Percentiles rank a stretch among this genome's conserved stretches.
These are phyloP conservation scores for Geranomyces variabilis DNA, from an alignment of 192 early-diverging fungal genomes.

Conservation along the genomic window DNA sequence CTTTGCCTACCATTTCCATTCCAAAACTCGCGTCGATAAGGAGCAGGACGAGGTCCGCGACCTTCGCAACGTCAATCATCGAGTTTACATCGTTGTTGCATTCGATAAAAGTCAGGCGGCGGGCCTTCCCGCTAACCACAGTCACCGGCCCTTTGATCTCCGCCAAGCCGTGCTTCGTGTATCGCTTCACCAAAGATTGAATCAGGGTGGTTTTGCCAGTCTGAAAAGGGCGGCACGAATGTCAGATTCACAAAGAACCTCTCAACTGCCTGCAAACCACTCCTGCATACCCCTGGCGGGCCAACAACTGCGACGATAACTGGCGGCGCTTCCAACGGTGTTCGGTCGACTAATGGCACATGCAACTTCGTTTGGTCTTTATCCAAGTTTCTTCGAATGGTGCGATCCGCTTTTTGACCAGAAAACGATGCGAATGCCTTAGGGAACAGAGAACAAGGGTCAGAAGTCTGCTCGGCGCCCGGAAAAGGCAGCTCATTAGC, in stretches of 20 bases:
- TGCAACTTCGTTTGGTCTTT: conserved; percentile 87
- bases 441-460: neutral
- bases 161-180: conserved; percentile 88
- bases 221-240: conserved; percentile 41
- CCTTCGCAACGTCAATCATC: conserved; percentile 97
- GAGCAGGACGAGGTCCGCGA: conserved; percentile 93
- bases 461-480: neutral
- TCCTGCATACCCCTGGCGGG: conserved; percentile 74
- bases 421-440: conserved; percentile 54
- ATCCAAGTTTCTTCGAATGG: conserved; percentile 81
- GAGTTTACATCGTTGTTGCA: conserved; percentile 95
- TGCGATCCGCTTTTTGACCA: conserved; percentile 70
- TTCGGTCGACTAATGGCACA: conserved; percentile 93
- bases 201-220: conserved; percentile 97
- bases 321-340: conserved; percentile 87
- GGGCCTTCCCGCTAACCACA: conserved; percentile 91
- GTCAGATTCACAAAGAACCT: neutral
- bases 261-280: neutral
- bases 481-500: no score
- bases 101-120: conserved; percentile 96
- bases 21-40: conserved; percentile 97
- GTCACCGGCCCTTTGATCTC: conserved; percentile 97
- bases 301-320: conserved; percentile 95
- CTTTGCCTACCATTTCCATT: conserved; percentile 88
- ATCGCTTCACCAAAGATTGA: conserved; percentile 91